Evolutionary conservation across 2,329 filamentous ascomycete species (phyloP), one percentile per base, ranked within the genome.

Genomic region (Metarhizium anisopliae): DNA sequence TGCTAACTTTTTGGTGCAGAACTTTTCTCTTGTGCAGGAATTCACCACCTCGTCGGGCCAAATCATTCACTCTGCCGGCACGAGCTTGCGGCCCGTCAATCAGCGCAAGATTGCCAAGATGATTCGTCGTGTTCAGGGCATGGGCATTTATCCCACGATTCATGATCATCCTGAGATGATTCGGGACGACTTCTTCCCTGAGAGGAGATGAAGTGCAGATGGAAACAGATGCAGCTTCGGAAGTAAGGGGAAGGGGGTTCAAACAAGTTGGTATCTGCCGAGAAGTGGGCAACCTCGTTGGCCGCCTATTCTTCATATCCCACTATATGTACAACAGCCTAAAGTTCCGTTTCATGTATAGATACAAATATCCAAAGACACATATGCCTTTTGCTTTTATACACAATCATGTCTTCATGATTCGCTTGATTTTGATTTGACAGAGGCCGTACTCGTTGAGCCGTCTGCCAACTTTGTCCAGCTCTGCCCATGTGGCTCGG

Each of bases 61-160:
- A 58, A 96, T 99, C 70, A 88, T 84, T 73, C 84, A 87, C 68
- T 78, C 82, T n/a, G 79, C 71, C 6, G 77, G 85, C 29, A 97
- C 92, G 0, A 90, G 90, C 14, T 77, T 99, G 59, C 82, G 90
- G 56, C 88, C 89, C 2, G 87, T 89, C 61, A 97, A 97, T 77
- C 94, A 99, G 77, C 82, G 94, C 62, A 91, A 87, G 74, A 84
- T 99, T 68, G 89, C 93, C 59, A 96, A 95, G 77, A 93, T 95
- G 54, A 88, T 99, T 64, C 80, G 94, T 61, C 82, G 94, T 63
- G 87, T 89, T 20, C 86, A 97, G 64, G 94, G 92, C 1, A 80
- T 96, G 67, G 94, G 94, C 16, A 77, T 97, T 58, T 91, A 97
- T 80, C 94, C 94, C 29, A 95, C 86, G 69, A 87, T 95, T 55